These are phyloP conservation scores for Onygena corvina DNA, from an alignment of 2,329 filamentous ascomycete genomes.

Conservation along the genomic window DNA sequence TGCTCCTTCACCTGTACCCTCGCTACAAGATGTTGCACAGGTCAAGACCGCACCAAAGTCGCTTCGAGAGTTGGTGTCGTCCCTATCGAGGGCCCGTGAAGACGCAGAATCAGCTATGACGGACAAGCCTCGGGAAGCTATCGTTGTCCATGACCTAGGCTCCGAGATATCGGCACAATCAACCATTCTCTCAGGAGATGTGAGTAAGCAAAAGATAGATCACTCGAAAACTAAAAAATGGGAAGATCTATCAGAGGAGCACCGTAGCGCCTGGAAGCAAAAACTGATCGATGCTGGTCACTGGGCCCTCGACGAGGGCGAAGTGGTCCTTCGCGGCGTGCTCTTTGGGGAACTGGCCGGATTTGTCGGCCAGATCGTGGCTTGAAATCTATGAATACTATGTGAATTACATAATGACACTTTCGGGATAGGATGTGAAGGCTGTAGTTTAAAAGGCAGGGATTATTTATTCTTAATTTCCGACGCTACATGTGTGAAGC, in stretches of 20 bases:
- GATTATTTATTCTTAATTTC: no score
- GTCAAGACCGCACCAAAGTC: constrained; percentile 13
- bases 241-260: constrained; percentile 54
- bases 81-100: constrained; percentile 16
- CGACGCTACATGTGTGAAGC: no score
- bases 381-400: constrained; percentile 1
- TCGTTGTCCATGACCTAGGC: constrained; percentile 14
- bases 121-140: constrained; percentile 15
- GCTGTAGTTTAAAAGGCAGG: no score
- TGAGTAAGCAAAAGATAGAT: neutral
- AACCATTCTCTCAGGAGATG: neutral
- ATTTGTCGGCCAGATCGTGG: constrained; percentile 8
- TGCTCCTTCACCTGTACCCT: constrained; percentile 12
- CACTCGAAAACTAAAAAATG: constrained; percentile 37
- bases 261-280: constrained; percentile 57
- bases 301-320: constrained; percentile 62
- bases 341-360: constrained; percentile 59
- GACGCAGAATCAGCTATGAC: constrained; percentile 19
- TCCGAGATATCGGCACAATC: constrained; percentile 1
- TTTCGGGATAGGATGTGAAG: neutral
- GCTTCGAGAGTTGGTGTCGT: constrained; percentile 23
- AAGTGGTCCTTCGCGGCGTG: constrained; percentile 62
- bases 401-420: neutral
- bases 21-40: constrained; percentile 6
- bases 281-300: constrained; percentile 58